Percentiles rank a stretch among this genome's conserved stretches.
Conservation (phyloP, 306 rosid species). For the Bauhinia variegata region DNA sequence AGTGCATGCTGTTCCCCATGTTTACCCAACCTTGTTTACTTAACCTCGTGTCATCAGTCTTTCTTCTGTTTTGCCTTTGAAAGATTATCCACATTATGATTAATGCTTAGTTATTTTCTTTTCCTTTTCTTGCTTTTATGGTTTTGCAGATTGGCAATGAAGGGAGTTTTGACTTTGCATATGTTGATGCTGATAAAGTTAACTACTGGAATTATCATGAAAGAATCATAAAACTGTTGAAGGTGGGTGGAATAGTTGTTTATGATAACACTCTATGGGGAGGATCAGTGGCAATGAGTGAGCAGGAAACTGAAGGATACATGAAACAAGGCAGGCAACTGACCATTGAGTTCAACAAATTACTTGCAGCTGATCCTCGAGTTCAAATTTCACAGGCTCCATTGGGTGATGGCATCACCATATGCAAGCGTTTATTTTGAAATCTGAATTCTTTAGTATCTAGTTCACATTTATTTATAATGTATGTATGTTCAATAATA, state of each 20-base stretch:
- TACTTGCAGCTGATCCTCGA: conserved; percentile 49
- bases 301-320: conserved; percentile 31
- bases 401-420: conserved; percentile 57
- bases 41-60: too few species aligned
- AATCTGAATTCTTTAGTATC: too few species aligned
- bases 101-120: background rate
- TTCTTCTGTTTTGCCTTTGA: background rate
- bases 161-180: conserved; percentile 62
- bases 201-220: conserved; percentile 64
- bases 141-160: conserved; percentile 48
- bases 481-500: too few species aligned
- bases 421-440: conserved; percentile 52
- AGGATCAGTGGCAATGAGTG: conserved; percentile 56
- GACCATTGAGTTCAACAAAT: conserved; percentile 47
- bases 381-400: conserved; percentile 47
- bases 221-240: conserved; percentile 51
- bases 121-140: background rate
- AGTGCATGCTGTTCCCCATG: background rate
- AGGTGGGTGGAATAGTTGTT: conserved; percentile 53
- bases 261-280: conserved; percentile 68
- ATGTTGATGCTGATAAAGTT: conserved; percentile 57
- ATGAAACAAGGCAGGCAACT: conserved; percentile 16
- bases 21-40: background rate
- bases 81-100: background rate
- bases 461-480: too few species aligned